Evolutionary conservation across 192 early-diverging fungal genomes (phyloP), one percentile per base, ranked within the genome.

Genomic region (Coemansia erecta): DNA sequence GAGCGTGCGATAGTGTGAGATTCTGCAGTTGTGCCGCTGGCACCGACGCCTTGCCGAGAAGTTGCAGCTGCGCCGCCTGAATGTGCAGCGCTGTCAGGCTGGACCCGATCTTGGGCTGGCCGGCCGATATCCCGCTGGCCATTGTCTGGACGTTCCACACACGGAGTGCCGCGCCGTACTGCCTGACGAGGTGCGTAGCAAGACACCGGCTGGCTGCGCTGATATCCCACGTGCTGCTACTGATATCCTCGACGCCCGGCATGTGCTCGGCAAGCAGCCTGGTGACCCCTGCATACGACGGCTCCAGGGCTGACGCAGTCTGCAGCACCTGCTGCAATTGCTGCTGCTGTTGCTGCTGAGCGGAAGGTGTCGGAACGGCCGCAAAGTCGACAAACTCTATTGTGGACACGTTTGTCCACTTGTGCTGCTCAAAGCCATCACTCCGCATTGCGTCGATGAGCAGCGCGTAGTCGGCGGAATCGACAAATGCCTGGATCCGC

Each of bases 301-400:
- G 53, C 39, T 55, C 53, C 19, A 41, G 40, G 0, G 23, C 19
- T 35, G 53, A 23, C 33, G 51, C n/a, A 55, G 37, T 18, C 53
- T 42, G 53, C 22, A 19, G 15, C 28, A 22, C 15, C 50, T 35
- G 39, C 37, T 53, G 49, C 28, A n/a, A n/a, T n/a, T 53, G n/a
- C 43, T 47, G 43, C 64, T 48, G 56, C 48, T 40, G 19, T 10
- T 54, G 31, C 61, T 35, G 31, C 41, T 23, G 15, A 12, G 8
- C 40, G 19, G 2, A 13, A 6, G 12, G 12, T 17, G 18, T 49
- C 26, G 52, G 19, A 31, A 31, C 23, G 46, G 35, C 47, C 0
- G 63, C 54, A 33, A 41, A 53, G 24, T 72, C 69, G 39, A 56
- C 58, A 8, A 72, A 28, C 37, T 65, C 69, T 9, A 65, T 57